Base-by-base conservation (phyloP, 495 filamentous ascomycete species). In the Aspergillus kassunensis region DNA sequence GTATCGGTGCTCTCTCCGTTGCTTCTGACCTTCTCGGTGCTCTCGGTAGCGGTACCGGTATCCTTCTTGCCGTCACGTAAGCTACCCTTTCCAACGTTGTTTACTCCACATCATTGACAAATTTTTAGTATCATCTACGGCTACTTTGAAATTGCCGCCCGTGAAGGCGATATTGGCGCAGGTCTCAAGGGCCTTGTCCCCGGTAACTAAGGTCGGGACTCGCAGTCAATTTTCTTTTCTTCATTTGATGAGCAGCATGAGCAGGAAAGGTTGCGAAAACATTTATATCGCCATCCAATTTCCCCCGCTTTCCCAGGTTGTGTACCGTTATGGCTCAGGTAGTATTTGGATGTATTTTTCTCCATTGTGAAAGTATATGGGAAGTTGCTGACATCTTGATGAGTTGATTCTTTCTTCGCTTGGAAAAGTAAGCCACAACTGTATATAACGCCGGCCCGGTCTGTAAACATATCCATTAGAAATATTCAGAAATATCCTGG, bases 61-160 rank as follows among this genome's bases (percentile, higher is more conserved):
- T 96, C 62, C 77, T 99, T 41, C 81, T 99, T 71, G 95, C 95
- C 66, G 95, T 99, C 61, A 99, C 95, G 89, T 97, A 82, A 86
- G 90, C 87, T 69, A 11, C 10, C 18, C n/a, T 0, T 49, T 16
- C 16, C n/a, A n/a, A n/a, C n/a, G 7, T 16, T 34, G 4, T 9
- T 9, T 27, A 9, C 4, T 27, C 4, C 9, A 27, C 9, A 27
- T 42, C 3, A 8, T 15, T 49, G 35, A 37, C 56, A 71, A 58
- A 76, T 46, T 10, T 29, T 1, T 53, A 97, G 91, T 27, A 97
- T 97, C 66, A 97, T 97, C 73, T 97, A 97, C 67, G 87, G 90
- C 53, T 97, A 97, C 75, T 97, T 99, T 63, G 95, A 99, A 69
- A 97, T 97, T 63, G 95, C 95, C 20, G 95, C 95, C 58, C 96